Conservation (phyloP, 345 rosid genomes). For the Salix caprea region DNA sequence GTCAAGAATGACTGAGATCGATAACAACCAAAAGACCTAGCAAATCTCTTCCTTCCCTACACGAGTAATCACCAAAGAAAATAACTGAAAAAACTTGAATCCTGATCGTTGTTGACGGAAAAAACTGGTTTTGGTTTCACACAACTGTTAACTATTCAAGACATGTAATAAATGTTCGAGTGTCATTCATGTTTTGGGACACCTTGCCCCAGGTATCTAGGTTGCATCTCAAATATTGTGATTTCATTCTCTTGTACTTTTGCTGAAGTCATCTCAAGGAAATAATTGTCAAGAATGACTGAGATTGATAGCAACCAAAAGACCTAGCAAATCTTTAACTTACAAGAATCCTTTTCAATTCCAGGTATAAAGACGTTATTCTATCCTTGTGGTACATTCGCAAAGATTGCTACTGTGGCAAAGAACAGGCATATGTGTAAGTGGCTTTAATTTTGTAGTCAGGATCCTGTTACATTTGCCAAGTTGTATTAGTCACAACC, state of each 20-base stretch:
- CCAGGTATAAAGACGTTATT: constrained; percentile 82
- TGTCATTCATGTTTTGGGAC: no score
- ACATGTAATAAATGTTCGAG: no score
- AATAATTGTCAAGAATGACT: background rate
- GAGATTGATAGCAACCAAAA: background rate
- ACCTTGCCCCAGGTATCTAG: no score
- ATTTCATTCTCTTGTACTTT: no score
- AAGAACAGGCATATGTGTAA: constrained; percentile 78
- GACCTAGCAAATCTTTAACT: background rate
- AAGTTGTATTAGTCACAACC: no score
- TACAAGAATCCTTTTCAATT: constrained; percentile 14
- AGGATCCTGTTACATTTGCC: background rate
- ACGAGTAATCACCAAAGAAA: background rate
- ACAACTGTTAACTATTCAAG: no score
- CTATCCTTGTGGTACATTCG: constrained; percentile 87
- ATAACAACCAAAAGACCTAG: background rate
- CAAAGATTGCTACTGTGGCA: constrained; percentile 84
- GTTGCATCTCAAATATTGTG: no score
- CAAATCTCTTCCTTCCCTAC: background rate
- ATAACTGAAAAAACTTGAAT: background rate
- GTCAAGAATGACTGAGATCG: background rate
- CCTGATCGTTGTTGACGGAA: background rate
- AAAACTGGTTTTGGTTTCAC: no score
- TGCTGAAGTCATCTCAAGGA: no score
- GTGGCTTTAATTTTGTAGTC: constrained; percentile 17